phyloP scores from a whole-genome alignment of 306 rosid genomes.

The Hippophae gyantsensis region DNA sequence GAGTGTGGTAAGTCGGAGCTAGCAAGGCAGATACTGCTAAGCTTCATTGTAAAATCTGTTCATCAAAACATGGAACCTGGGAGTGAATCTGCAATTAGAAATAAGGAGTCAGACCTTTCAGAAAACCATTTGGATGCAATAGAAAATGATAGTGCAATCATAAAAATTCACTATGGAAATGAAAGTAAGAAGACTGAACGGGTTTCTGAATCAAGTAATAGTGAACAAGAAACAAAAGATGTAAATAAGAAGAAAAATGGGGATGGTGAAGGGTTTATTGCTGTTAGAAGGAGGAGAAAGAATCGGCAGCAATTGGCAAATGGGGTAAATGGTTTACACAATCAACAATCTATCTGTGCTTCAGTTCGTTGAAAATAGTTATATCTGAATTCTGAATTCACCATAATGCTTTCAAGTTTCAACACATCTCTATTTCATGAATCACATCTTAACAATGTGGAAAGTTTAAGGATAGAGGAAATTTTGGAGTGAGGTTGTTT shows the following conservation, averaged over 20 bases:
- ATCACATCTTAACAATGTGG: constrained; percentile 22
- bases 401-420: neutral
- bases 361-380: constrained; percentile 55
- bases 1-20: constrained; percentile 70
- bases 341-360: constrained; percentile 66
- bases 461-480: constrained; percentile 8
- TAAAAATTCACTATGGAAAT: constrained; percentile 49
- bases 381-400: neutral
- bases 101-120: constrained; percentile 17
- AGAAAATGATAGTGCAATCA: constrained; percentile 71
- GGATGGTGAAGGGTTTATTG: constrained; percentile 65
- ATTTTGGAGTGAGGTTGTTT: constrained; percentile 13
- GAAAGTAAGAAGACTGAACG: constrained; percentile 35
- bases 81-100: constrained; percentile 29
- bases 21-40: constrained; percentile 81
- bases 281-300: constrained; percentile 59
- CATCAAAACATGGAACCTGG: constrained; percentile 45
- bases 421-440: constrained; percentile 8
- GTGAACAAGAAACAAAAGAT: constrained; percentile 24
- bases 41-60: constrained; percentile 79
- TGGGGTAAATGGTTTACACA: constrained; percentile 60
- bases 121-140: constrained; percentile 49
- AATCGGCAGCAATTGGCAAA: constrained; percentile 58
- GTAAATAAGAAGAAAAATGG: constrained; percentile 26
- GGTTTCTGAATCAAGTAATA: constrained; percentile 24